A percentile compares a stretch with the other conserved stretches of the same genome.
Evolutionary conservation across 2,329 filamentous ascomycete genomes (phyloP).

Genomic region (Fusarium keratoplasticum): DNA sequence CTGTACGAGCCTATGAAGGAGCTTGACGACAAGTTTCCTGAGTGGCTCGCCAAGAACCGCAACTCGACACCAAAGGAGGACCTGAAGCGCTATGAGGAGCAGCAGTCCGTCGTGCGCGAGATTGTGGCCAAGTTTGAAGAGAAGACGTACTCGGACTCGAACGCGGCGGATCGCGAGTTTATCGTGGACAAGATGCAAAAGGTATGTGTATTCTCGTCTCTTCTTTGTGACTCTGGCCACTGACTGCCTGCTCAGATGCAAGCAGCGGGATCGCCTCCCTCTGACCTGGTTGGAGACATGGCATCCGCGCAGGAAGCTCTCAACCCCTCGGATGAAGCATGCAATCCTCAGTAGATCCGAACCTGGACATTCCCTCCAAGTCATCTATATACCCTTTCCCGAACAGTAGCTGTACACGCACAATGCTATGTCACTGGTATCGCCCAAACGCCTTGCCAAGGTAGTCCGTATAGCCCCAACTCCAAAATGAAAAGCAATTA

Average conservation of each 20-base stretch:
- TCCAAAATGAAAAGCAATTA: slow-evolving; percentile 27
- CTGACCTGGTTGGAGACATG: slow-evolving; percentile 92
- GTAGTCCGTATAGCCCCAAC: slow-evolving; percentile 30
- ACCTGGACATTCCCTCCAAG: slow-evolving; percentile 35
- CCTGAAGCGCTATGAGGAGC: slow-evolving; percentile 81
- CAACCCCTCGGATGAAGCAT: slow-evolving; percentile 70
- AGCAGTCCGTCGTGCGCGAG: slow-evolving; percentile 82
- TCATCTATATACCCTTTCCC: slow-evolving; percentile 45
- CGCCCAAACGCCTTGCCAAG: slow-evolving; percentile 36
- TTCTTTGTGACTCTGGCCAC: neutral
- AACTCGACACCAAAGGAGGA: slow-evolving; percentile 76
- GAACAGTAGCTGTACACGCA: slow-evolving; percentile 41
- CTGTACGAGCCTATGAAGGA: slow-evolving; percentile 99
- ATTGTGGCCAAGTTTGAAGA: slow-evolving; percentile 93
- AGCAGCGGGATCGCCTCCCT: slow-evolving; percentile 88
- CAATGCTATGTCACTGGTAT: slow-evolving; percentile 29
- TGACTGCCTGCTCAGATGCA: slow-evolving; percentile 78
- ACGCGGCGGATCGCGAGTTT: slow-evolving; percentile 84
- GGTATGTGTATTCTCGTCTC: slow-evolving; percentile 63
- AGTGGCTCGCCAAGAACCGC: slow-evolving; percentile 85
- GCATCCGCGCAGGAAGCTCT: slow-evolving; percentile 81
- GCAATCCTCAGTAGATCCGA: slow-evolving; percentile 67
- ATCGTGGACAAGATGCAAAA: slow-evolving; percentile 99
- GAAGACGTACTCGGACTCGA: slow-evolving; percentile 82
- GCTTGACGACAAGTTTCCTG: slow-evolving; percentile 89